A percentile compares a stretch with the other conserved stretches of the same genome.
These are phyloP conservation scores for Candida patagonica DNA, from an alignment of 805 yeast species.

Conservation along the genomic window DNA sequence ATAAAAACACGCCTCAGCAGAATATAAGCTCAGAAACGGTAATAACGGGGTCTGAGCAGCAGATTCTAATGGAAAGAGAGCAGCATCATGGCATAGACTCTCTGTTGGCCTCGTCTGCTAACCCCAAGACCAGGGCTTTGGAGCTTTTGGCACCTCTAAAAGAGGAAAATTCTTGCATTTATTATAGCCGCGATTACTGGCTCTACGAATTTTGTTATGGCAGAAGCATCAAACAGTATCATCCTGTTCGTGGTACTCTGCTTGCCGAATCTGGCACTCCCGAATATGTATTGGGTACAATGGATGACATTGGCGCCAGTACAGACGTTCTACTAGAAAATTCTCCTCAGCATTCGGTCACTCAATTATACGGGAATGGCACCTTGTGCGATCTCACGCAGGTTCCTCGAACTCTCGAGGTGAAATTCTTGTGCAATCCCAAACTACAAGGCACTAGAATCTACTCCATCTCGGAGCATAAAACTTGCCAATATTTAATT, in stretches of 20 bases:
- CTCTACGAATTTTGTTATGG: constrained; percentile 43
- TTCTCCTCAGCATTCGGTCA: constrained; percentile 14
- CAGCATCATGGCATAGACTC: too few relatives aligned
- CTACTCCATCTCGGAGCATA: constrained; percentile 40
- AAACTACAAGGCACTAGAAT: constrained; percentile 23
- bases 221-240: constrained; percentile 41
- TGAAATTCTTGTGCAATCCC: constrained; percentile 49
- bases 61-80: too few relatives aligned
- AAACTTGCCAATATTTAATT: constrained; percentile 50
- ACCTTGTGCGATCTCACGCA: constrained; percentile 51
- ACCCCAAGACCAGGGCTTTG: not conserved
- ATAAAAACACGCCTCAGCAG: too few relatives aligned
- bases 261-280: constrained; percentile 15
- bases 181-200: constrained; percentile 39
- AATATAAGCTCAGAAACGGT: too few relatives aligned
- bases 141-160: constrained; percentile 8
- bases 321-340: constrained; percentile 7
- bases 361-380: constrained; percentile 39
- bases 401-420: constrained; percentile 42
- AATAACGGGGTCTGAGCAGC: too few relatives aligned
- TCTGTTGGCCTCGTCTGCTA: too few relatives aligned
- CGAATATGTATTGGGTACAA: constrained; percentile 27
- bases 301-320: constrained; percentile 2
- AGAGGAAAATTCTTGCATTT: constrained; percentile 22
- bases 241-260: constrained; percentile 14